Base-by-base conservation (phyloP, 2,329 filamentous ascomycete species). In the Sporothrix mexicana region DNA sequence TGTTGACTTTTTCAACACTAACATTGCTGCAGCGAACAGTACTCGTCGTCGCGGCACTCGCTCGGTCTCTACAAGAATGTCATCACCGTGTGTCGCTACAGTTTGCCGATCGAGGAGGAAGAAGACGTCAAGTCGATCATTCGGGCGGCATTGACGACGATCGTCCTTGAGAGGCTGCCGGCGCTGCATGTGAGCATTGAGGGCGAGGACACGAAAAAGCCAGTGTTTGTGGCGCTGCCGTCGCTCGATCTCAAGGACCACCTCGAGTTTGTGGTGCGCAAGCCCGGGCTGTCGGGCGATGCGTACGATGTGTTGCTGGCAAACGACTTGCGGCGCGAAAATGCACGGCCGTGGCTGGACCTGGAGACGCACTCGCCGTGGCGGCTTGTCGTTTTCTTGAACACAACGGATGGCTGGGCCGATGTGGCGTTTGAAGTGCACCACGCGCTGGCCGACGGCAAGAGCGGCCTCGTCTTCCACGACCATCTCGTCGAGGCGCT, bases 381-480 rank as follows among this genome's bases (percentile, higher is more conserved):
- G 87, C 84, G 82, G 55, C 72, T 87, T 13, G 78, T 81, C 1
- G 80, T 86, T 59, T 77, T 84, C 25, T 76, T 78, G 41, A 73
- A 76, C 1, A 71, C 74, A 2, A 41, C 67, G 0, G 64, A 77
- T 4, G 76, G 79, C 6, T 76, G 83, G 47, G 57, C 79, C 41
- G 83, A 88, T 67, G 73, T 87, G 13, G 74, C 84, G 6, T 87
- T 88, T 74, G 80, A 82, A 5, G 86, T 81, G 47, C 88, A 90
- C 74, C 88, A 90, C 75, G 81, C 83, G 0, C 79, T 89, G 20
- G 82, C 82, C 30, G 88, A 90, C 74, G 88, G 88, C 1, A 80
- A 82, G 13, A 84, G 84, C 74, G 84, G 83, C 0, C 79, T 80
- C 41, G 76, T 82, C 1, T 88, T 90, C 74, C 88, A 90, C 74